Conservation (phyloP, 2,329 filamentous ascomycete genomes). For the Penicillium expansum region DNA sequence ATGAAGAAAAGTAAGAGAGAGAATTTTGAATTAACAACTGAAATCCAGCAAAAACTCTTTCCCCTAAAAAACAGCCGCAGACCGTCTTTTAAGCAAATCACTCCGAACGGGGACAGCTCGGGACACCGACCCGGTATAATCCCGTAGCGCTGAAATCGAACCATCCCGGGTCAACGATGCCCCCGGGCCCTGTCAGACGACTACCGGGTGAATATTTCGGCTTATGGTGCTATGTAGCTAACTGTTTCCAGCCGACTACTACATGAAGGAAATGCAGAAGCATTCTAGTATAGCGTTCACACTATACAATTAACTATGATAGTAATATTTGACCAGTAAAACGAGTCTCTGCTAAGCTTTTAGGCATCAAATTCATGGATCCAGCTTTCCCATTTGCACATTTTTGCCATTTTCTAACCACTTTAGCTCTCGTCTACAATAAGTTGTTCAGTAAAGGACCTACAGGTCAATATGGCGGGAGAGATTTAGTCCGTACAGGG, state of each 20-base stretch:
- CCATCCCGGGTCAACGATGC: background rate
- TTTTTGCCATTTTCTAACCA: background rate
- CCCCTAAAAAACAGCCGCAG: conserved; percentile 9
- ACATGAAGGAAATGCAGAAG: background rate
- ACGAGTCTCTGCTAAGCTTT: no score
- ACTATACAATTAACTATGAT: background rate
- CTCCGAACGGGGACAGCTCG: conserved; percentile 11
- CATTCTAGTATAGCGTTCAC: background rate
- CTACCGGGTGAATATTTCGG: background rate
- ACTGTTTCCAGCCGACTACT: background rate
- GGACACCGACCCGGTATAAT: conserved; percentile 12
- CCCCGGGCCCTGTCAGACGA: background rate
- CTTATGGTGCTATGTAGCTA: background rate
- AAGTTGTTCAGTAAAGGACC: background rate
- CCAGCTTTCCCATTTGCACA: background rate
- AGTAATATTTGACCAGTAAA: background rate
- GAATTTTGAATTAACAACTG: background rate
- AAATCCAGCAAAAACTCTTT: background rate
- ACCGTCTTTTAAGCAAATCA: conserved; percentile 1
- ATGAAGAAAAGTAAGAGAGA: background rate
- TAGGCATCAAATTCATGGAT: background rate
- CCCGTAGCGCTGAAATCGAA: conserved; percentile 3
- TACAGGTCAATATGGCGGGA: conserved; percentile 2
- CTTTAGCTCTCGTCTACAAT: background rate
- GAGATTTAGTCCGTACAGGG: conserved; percentile 15